Conservation (phyloP, 345 rosid genomes). For the Triadica sebifera region DNA sequence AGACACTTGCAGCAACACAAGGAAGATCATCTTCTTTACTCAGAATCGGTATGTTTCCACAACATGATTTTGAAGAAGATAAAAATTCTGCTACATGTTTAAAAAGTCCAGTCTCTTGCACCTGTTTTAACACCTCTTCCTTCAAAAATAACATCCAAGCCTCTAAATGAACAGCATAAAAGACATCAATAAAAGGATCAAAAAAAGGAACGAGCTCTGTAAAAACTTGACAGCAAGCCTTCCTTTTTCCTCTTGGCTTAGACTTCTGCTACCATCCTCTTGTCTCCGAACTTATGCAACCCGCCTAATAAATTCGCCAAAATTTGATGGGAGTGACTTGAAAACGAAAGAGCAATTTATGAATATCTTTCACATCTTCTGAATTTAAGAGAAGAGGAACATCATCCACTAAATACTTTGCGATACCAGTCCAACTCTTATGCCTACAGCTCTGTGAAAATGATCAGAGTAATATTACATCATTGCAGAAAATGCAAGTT, state of each 20-base stretch:
- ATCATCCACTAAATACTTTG: constrained; percentile 78
- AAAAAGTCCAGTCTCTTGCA: constrained; percentile 30
- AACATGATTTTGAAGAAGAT: constrained; percentile 47
- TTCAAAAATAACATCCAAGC: constrained; percentile 10
- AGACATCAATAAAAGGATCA: not conserved
- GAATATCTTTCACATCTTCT: constrained; percentile 55
- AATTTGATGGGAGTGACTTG: constrained; percentile 59
- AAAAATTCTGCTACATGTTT: constrained; percentile 36
- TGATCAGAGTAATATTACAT: not conserved
- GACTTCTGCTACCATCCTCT: constrained; percentile 54
- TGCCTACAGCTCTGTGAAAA: constrained; percentile 67
- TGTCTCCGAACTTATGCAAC: constrained; percentile 72
- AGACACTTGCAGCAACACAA: constrained; percentile 46
- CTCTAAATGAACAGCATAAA: constrained; percentile 5
- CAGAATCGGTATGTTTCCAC: constrained; percentile 28
- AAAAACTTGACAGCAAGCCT: constrained; percentile 68
- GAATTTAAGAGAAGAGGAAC: constrained; percentile 66
- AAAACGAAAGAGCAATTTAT: constrained; percentile 49
- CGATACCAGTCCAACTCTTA: constrained; percentile 69
- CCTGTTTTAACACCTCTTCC: constrained; percentile 45
- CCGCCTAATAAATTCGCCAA: constrained; percentile 81
- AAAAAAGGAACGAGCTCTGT: not conserved
- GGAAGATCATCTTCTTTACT: constrained; percentile 41
- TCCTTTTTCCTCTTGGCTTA: constrained; percentile 71
- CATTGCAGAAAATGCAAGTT: not conserved